phyloP scores from a whole-genome alignment of 768 basidiomycete genomes.

The Hortiboletus campestris region DNA sequence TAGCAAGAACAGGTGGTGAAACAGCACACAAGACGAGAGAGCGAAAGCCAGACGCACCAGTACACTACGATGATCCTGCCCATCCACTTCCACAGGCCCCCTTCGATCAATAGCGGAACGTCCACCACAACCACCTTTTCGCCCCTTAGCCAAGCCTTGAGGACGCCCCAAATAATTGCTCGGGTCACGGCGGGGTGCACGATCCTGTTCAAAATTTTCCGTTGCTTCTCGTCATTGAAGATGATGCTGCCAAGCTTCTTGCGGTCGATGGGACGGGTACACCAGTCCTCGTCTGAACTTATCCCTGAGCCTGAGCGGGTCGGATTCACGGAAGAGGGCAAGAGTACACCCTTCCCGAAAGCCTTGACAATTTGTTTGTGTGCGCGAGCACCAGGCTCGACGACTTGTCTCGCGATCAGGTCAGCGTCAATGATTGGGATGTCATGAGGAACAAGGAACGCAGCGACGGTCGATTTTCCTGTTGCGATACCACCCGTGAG shows the following conservation, averaged over 20 bases:
- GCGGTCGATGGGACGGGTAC: slow-evolving; percentile 74
- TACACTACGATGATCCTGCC: slow-evolving; percentile 87
- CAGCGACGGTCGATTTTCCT: slow-evolving; percentile 92
- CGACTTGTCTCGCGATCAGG: slow-evolving; percentile 79
- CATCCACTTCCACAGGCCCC: slow-evolving; percentile 79
- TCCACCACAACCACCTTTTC: slow-evolving; percentile 81
- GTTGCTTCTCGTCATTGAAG: slow-evolving; percentile 72
- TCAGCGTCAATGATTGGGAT: slow-evolving; percentile 95
- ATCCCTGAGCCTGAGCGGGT: not conserved
- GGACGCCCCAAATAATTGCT: slow-evolving; percentile 68
- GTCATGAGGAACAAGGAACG: slow-evolving; percentile 57
- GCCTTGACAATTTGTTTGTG: slow-evolving; percentile 61
- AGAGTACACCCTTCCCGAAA: slow-evolving; percentile 73
- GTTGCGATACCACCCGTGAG: slow-evolving; percentile 96
- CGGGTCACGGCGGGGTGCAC: slow-evolving; percentile 88
- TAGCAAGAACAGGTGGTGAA: slow-evolving; percentile 27
- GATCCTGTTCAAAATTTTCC: slow-evolving; percentile 76
- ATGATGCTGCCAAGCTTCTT: slow-evolving; percentile 81
- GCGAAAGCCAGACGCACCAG: slow-evolving; percentile 54
- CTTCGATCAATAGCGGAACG: slow-evolving; percentile 90
- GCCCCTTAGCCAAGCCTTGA: slow-evolving; percentile 74
- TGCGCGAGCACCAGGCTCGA: slow-evolving; percentile 77
- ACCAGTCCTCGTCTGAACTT: slow-evolving; percentile 3
- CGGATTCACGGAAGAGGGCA: slow-evolving; percentile 21
- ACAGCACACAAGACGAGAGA: not conserved